phyloP scores from a whole-genome alignment of 495 filamentous ascomycete genomes.

The Aspergillus wentii region DNA sequence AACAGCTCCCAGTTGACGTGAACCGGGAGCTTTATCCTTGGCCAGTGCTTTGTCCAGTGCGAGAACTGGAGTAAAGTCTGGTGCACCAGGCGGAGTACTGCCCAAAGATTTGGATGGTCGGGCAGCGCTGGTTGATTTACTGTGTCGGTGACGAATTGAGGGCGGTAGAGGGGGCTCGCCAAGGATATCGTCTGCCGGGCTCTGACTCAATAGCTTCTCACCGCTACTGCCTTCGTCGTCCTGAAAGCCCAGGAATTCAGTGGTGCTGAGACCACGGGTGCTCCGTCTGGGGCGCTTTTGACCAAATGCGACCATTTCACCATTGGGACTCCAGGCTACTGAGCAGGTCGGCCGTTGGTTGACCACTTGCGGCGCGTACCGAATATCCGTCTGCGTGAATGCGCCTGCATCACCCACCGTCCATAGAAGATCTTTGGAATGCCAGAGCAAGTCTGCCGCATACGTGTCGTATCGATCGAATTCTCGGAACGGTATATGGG shows the following conservation, averaged over 20 bases:
- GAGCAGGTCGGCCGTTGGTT: slow-evolving; percentile 49
- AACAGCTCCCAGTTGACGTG: slow-evolving; percentile 58
- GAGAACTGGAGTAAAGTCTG: slow-evolving; percentile 45
- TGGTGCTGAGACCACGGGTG: slow-evolving; percentile 25
- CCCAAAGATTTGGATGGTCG: slow-evolving; percentile 38
- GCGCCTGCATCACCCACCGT: slow-evolving; percentile 77
- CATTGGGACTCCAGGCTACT: slow-evolving; percentile 42
- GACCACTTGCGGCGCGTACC: slow-evolving; percentile 73
- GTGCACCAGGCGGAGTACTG: slow-evolving; percentile 53
- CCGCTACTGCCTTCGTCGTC: slow-evolving; percentile 29
- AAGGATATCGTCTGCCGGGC: slow-evolving; percentile 59
- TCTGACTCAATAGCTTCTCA: slow-evolving; percentile 52
- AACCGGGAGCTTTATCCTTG: slow-evolving; percentile 44
- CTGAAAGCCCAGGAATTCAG: slow-evolving; percentile 27
- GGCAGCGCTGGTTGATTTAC: slow-evolving; percentile 23
- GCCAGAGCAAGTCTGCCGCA: slow-evolving; percentile 82
- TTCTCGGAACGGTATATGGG: slow-evolving; percentile 81
- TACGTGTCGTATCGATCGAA: slow-evolving; percentile 68
- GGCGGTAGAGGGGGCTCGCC: slow-evolving; percentile 54
- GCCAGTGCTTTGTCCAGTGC: slow-evolving; percentile 58
- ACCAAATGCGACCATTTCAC: slow-evolving; percentile 41
- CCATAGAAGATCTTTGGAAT: slow-evolving; percentile 86
- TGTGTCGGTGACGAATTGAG: slow-evolving; percentile 36
- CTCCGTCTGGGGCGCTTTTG: slow-evolving; percentile 44
- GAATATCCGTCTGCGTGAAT: slow-evolving; percentile 85